phyloP scores from a whole-genome alignment of 495 filamentous ascomycete genomes.

The Choiromyces venosus region DNA sequence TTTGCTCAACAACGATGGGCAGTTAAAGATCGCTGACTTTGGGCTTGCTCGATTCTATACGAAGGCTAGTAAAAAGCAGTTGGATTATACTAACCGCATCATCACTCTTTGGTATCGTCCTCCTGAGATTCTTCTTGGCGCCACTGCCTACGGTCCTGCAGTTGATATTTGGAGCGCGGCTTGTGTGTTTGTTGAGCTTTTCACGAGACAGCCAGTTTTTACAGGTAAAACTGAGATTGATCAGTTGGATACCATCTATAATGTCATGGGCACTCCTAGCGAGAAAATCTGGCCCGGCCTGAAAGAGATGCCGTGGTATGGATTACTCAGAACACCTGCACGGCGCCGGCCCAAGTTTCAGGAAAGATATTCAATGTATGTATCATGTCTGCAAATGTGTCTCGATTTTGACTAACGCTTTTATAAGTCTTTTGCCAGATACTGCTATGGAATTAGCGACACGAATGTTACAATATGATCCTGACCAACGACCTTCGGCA shows the following conservation, averaged over 20 bases:
- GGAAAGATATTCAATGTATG: slow-evolving; percentile 66
- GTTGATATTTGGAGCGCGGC: slow-evolving; percentile 98
- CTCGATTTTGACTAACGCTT: slow-evolving; percentile 4
- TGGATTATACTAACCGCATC: slow-evolving; percentile 98
- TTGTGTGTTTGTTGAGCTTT: slow-evolving; percentile 95
- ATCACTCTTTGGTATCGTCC: slow-evolving; percentile 97
- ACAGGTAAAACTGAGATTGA: slow-evolving; percentile 91
- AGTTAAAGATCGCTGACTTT: slow-evolving; percentile 93
- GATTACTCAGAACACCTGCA: slow-evolving; percentile 72
- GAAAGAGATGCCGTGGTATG: slow-evolving; percentile 91
- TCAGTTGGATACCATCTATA: slow-evolving; percentile 93
- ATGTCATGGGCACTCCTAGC: slow-evolving; percentile 84
- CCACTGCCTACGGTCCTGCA: slow-evolving; percentile 87
- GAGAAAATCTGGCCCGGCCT: slow-evolving; percentile 78
- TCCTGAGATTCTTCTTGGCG: slow-evolving; percentile 86
- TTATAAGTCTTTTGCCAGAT: slow-evolving; percentile 54
- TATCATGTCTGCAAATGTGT: slow-evolving; percentile 1
- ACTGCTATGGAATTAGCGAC: slow-evolving; percentile 76
- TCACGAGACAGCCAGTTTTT: slow-evolving; percentile 90
- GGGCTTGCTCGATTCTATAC: slow-evolving; percentile 95
- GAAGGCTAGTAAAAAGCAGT: slow-evolving; percentile 64
- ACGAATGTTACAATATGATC: slow-evolving; percentile 82
- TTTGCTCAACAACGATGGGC: slow-evolving; percentile 77
- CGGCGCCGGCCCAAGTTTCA: slow-evolving; percentile 72
- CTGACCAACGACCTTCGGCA: slow-evolving; percentile 74